phyloP scores from a whole-genome alignment of 192 early-diverging fungal genomes.

The Endogone sp. region DNA sequence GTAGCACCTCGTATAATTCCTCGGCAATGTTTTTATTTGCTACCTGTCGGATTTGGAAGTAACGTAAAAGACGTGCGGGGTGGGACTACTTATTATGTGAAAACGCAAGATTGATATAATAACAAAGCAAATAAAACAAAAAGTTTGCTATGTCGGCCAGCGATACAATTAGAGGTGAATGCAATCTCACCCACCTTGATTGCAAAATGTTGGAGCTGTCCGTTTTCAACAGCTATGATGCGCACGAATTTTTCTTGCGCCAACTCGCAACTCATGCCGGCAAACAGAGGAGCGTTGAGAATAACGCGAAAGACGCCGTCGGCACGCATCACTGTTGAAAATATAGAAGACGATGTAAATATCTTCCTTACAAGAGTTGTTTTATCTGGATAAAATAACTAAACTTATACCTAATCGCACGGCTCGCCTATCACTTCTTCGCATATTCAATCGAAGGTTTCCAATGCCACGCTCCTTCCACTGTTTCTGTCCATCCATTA shows the following conservation, averaged over 20 bases:
- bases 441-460: slow-evolving; percentile 29
- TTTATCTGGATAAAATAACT: neutral
- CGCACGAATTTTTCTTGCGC: slow-evolving; percentile 37
- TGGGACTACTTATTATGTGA: too few species aligned
- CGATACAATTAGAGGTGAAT: too few species aligned
- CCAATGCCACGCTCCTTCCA: slow-evolving; percentile 43
- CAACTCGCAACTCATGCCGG: slow-evolving; percentile 30
- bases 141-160: too few species aligned
- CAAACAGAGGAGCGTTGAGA: slow-evolving; percentile 32
- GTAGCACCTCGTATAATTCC: neutral
- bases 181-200: slow-evolving; percentile 20
- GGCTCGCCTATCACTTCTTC: neutral
- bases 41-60: neutral
- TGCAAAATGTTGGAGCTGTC: slow-evolving; percentile 12
- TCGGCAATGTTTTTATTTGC: neutral
- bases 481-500: slow-evolving; percentile 18
- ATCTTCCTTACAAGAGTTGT: too few species aligned
- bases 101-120: neutral
- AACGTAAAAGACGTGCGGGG: too few species aligned
- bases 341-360: neutral
- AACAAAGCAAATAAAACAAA: neutral
- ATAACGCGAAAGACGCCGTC: slow-evolving; percentile 39
- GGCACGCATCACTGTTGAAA: slow-evolving; percentile 33
- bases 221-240: slow-evolving; percentile 25
- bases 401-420: neutral